A percentile compares a stretch with the other conserved stretches of the same genome.
Conservation (phyloP, 352 stramenopile genomes). For the Globisporangium nunn region DNA sequence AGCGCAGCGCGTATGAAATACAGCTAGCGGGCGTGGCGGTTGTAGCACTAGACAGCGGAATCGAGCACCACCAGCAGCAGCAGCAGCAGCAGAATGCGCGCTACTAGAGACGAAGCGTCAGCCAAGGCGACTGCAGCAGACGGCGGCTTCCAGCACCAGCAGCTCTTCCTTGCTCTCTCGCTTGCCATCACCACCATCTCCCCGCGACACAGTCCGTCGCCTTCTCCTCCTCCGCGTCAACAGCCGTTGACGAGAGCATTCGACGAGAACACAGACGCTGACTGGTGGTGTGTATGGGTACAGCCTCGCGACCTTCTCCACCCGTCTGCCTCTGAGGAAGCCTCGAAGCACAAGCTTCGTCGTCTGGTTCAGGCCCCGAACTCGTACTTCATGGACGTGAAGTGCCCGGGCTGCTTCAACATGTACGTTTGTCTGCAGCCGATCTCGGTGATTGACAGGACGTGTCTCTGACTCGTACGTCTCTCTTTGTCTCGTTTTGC, state of each 20-base stretch:
- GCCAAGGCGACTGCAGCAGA: too few species aligned
- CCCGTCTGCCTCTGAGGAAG: conserved; percentile 92
- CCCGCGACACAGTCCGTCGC: not conserved
- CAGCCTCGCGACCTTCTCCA: conserved; percentile 95
- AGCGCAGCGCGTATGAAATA: too few species aligned
- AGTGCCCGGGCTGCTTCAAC: conserved; percentile 99
- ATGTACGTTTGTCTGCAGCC: conserved; percentile 59
- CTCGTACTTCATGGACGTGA: conserved; percentile 99
- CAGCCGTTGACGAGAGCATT: too few species aligned
- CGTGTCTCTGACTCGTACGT: not conserved
- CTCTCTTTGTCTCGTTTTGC: not conserved
- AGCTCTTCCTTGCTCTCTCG: too few species aligned
- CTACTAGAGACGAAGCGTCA: too few species aligned
- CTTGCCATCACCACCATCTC: not conserved
- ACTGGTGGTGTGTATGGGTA: conserved; percentile 2
- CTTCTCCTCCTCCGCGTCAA: too few species aligned
- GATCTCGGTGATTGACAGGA: too few species aligned
- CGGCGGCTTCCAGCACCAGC: too few species aligned
- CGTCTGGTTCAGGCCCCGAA: conserved; percentile 99
- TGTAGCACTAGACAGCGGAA: too few species aligned
- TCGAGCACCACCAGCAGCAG: too few species aligned
- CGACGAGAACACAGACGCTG: not conserved
- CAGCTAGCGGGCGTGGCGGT: too few species aligned
- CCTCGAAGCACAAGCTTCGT: conserved; percentile 99
- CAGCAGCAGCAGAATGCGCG: too few species aligned